Conservation (phyloP, 805 yeast genomes). For the Jamesozyma jinghongensis region DNA sequence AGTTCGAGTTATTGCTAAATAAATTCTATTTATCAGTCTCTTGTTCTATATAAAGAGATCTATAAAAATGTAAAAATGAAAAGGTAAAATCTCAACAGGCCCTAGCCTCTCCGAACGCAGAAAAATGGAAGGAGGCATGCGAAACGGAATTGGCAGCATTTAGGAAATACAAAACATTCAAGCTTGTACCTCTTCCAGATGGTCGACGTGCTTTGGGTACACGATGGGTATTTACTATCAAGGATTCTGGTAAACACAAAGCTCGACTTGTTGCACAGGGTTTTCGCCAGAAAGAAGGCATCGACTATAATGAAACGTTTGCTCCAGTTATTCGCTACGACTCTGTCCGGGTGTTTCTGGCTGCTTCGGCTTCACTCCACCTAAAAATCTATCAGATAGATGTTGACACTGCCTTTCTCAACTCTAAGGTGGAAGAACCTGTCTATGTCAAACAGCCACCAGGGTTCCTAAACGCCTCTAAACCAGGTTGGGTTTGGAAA, state of each 20-base stretch:
- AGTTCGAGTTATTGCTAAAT: no score
- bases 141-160: constrained; percentile 5
- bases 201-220: constrained; percentile 7
- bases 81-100: no score
- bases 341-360: constrained; percentile 7
- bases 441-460: constrained; percentile 7
- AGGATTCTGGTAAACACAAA: constrained; percentile 10
- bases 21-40: no score
- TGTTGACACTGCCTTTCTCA: constrained; percentile 14
- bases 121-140: constrained; percentile 6
- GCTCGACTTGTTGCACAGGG: constrained; percentile 25
- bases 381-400: constrained; percentile 16
- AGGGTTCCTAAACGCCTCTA: constrained; percentile 1
- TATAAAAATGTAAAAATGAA: no score
- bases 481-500: constrained; percentile 9
- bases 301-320: constrained; percentile 21
- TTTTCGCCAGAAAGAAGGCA: constrained; percentile 15
- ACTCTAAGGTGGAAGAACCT: constrained; percentile 7
- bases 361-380: constrained; percentile 1
- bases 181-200: constrained; percentile 4
- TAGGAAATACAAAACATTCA: constrained; percentile 5
- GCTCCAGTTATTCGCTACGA: constrained; percentile 24
- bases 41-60: no score
- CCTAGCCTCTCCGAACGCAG: no score
- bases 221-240: constrained; percentile 17